Percentiles rank a stretch among this genome's conserved stretches.
Conservation (phyloP, 768 basidiomycete genomes). For the Cystobasidium onofrii region DNA sequence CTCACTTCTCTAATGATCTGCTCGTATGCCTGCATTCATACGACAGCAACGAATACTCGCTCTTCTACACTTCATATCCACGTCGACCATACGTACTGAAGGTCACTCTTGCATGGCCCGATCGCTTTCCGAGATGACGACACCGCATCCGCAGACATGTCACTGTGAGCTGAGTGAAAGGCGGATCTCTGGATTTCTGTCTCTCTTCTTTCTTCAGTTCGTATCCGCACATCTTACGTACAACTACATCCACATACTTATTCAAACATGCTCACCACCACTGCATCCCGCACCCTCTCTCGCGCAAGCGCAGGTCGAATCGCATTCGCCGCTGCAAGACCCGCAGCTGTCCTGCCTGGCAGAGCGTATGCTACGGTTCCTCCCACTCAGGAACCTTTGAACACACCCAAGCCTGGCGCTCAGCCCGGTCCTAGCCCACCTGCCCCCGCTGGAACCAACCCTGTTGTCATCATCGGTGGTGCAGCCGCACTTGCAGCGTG, state of each 20-base stretch:
- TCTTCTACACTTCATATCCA: too few species aligned
- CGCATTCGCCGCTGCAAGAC: not conserved
- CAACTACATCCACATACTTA: not conserved
- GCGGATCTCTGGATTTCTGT: too few species aligned
- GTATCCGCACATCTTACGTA: too few species aligned
- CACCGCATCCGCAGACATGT: too few species aligned
- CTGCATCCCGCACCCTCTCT: not conserved
- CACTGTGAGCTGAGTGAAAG: too few species aligned
- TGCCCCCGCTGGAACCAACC: not conserved
- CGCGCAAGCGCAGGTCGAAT: constrained; percentile 4
- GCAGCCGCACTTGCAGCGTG: constrained; percentile 25
- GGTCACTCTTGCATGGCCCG: too few species aligned
- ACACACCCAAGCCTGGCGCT: constrained; percentile 14
- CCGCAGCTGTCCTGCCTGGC: not conserved
- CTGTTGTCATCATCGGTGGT: constrained; percentile 16
- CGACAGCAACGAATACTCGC: too few species aligned
- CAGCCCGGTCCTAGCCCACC: constrained; percentile 6
- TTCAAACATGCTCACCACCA: constrained; percentile 24
- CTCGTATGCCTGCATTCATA: too few species aligned
- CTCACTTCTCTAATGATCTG: too few species aligned
- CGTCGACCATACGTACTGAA: too few species aligned
- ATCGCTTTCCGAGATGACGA: too few species aligned
- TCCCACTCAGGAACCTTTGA: not conserved
- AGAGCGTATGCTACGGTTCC: constrained; percentile 9
- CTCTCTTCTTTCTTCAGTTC: too few species aligned